Percentiles rank a stretch among this genome's conserved stretches.
Evolutionary conservation across 805 yeast genomes (phyloP).

Genomic region (Cyberlindnera meyerae): DNA sequence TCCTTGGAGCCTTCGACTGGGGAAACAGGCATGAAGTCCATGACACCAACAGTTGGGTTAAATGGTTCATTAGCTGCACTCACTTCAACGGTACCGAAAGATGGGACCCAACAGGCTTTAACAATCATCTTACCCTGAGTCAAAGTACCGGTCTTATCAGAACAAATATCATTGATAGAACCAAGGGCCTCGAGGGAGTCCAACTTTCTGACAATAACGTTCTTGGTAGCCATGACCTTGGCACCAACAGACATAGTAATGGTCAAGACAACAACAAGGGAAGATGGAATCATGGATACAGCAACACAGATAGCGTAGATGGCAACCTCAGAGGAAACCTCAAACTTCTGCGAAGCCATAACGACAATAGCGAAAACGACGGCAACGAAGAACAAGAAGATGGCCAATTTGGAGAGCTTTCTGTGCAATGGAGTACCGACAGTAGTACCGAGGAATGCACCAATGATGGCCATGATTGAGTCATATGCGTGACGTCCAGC

Average conservation of each 20-base stretch:
- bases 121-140: slow-evolving; percentile 79
- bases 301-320: slow-evolving; percentile 83
- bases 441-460: slow-evolving; percentile 68
- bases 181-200: slow-evolving; percentile 79
- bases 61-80: slow-evolving; percentile 54
- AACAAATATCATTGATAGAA: slow-evolving; percentile 73
- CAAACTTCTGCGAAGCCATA: slow-evolving; percentile 76
- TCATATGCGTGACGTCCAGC: slow-evolving; percentile 30
- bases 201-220: slow-evolving; percentile 70
- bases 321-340: slow-evolving; percentile 76
- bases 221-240: slow-evolving; percentile 57
- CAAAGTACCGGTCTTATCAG: slow-evolving; percentile 79
- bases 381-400: slow-evolving; percentile 65
- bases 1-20: slow-evolving; percentile 22
- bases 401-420: slow-evolving; percentile 71
- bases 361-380: slow-evolving; percentile 83
- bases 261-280: slow-evolving; percentile 75
- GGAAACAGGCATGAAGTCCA: slow-evolving; percentile 17
- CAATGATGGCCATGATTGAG: slow-evolving; percentile 50
- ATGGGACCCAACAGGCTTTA: slow-evolving; percentile 65
- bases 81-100: slow-evolving; percentile 52
- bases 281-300: slow-evolving; percentile 76
- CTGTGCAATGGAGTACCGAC: slow-evolving; percentile 82
- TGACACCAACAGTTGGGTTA: slow-evolving; percentile 56
- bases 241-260: slow-evolving; percentile 85